A percentile compares a stretch with the other conserved stretches of the same genome.
Conservation (phyloP, 2,329 filamentous ascomycete genomes). For the Aspergillus sp. region DNA sequence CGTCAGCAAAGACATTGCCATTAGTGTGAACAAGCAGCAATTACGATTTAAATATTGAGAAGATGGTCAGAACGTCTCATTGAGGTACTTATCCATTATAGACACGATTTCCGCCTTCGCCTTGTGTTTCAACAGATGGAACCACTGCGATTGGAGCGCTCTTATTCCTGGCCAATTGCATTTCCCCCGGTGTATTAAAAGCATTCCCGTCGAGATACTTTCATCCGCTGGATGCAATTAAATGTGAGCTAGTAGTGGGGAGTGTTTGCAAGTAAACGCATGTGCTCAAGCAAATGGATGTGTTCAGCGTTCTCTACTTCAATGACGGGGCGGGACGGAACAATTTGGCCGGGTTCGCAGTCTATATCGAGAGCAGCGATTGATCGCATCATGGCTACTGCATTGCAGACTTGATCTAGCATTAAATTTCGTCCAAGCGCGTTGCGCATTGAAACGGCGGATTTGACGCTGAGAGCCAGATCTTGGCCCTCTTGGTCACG, state of each 20-base stretch:
- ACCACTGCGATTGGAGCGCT: background rate
- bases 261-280: too few relatives aligned
- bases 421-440: background rate
- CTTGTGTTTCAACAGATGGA: background rate
- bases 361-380: background rate
- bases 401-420: background rate
- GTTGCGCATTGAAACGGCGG: background rate
- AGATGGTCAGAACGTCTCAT: too few relatives aligned
- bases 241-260: too few relatives aligned
- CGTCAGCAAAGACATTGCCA: background rate
- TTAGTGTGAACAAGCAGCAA: too few relatives aligned
- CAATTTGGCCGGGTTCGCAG: background rate
- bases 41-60: too few relatives aligned
- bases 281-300: too few relatives aligned
- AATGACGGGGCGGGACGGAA: background rate
- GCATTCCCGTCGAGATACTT: background rate
- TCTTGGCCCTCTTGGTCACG: background rate
- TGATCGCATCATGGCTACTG: background rate
- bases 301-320: background rate
- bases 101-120: background rate
- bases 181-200: background rate
- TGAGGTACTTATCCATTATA: too few relatives aligned
- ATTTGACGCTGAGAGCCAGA: background rate
- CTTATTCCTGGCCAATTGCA: background rate
- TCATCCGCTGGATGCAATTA: too few relatives aligned